Evolutionary conservation across 1,139 yeast species (phyloP).

Genomic region (Debaryomyces singareniensis): DNA sequence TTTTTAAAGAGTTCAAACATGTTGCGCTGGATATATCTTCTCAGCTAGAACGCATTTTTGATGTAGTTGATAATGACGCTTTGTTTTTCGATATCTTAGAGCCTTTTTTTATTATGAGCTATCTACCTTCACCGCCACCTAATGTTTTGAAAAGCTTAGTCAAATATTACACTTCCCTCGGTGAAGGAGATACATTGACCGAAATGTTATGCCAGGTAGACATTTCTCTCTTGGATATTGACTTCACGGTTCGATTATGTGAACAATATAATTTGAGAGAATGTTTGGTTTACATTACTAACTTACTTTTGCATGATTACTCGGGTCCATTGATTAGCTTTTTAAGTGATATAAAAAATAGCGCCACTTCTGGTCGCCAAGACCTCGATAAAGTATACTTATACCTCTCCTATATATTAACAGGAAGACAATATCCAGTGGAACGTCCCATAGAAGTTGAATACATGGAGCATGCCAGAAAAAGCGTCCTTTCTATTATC

Average conservation of each 20-base stretch:
- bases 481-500: conserved; percentile 44
- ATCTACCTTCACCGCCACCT: conserved; percentile 53
- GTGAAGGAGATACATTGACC: conserved; percentile 47
- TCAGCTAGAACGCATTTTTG: conserved; percentile 50
- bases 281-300: conserved; percentile 64
- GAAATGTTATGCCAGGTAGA: conserved; percentile 64
- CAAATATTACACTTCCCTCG: conserved; percentile 32
- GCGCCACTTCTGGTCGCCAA: conserved; percentile 6
- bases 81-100: conserved; percentile 48
- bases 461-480: conserved; percentile 31
- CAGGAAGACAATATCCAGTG: conserved; percentile 76
- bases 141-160: conserved; percentile 55
- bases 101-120: conserved; percentile 40
- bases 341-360: conserved; percentile 26
- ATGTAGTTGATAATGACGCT: conserved; percentile 27
- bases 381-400: conserved; percentile 40
- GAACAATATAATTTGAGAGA: conserved; percentile 48
- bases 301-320: conserved; percentile 57
- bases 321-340: conserved; percentile 60
- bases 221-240: conserved; percentile 63
- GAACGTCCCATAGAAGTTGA: conserved; percentile 38
- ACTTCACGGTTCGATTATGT: conserved; percentile 60
- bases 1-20: conserved; percentile 9
- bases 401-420: conserved; percentile 61
- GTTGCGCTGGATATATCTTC: conserved; percentile 19